These are phyloP conservation scores for Cymbopogon citratus DNA, from an alignment of 176 grass and related monocot genomes.

Conservation along the genomic window DNA sequence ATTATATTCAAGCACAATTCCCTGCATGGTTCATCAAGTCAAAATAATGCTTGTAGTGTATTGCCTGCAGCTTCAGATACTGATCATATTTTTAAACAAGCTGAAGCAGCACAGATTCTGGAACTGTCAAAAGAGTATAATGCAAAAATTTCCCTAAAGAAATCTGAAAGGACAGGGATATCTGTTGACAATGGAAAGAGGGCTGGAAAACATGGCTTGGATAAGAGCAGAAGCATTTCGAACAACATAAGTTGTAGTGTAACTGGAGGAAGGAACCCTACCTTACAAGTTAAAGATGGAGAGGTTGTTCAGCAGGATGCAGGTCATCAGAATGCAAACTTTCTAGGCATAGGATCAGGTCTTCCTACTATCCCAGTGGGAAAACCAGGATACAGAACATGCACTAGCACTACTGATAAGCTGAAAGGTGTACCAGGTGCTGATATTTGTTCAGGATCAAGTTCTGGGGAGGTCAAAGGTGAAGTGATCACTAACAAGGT, in stretches of 20 bases:
- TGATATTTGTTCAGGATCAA: conserved; percentile 24
- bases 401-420: conserved; percentile 31
- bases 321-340: not conserved
- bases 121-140: conserved; percentile 19
- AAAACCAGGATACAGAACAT: conserved; percentile 25
- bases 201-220: conserved; percentile 17
- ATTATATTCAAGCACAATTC: conserved; percentile 23
- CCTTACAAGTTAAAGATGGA: conserved; percentile 15
- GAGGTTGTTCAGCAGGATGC: conserved; percentile 12
- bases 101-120: conserved; percentile 26
- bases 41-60: conserved; percentile 4
- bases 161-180: not conserved
- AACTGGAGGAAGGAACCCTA: conserved; percentile 12
- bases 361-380: conserved; percentile 25
- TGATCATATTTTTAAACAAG: conserved; percentile 31
- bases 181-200: conserved; percentile 25
- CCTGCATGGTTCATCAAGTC: conserved; percentile 16
- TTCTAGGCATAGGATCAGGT: conserved; percentile 21
- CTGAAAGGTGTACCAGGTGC: conserved; percentile 35
- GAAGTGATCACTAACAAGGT: conserved; percentile 24
- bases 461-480: conserved; percentile 30
- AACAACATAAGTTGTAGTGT: conserved; percentile 1
- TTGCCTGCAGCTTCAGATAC: conserved; percentile 3
- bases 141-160: not conserved
- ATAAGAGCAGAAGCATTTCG: conserved; percentile 20